These are phyloP conservation scores for Penicillium pancosmium DNA, from an alignment of 495 filamentous ascomycete species.

Conservation along the genomic window DNA sequence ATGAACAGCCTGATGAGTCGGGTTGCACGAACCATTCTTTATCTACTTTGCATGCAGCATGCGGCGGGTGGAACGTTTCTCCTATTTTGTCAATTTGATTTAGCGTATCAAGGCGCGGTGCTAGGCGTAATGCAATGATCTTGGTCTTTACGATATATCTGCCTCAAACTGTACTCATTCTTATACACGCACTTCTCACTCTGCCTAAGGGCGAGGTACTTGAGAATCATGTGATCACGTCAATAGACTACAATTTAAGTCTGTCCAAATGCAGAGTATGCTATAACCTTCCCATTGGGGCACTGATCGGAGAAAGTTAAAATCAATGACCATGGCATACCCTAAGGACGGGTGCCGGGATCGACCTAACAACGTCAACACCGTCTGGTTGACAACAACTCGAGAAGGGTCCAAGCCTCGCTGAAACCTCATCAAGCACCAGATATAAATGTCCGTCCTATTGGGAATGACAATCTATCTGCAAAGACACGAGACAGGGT, in stretches of 20 bases:
- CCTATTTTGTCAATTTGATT: neutral
- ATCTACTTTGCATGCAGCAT: constrained; percentile 1
- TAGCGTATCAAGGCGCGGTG: neutral
- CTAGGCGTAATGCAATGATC: neutral
- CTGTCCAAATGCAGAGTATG: neutral
- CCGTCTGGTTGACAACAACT: neutral
- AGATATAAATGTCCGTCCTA: neutral
- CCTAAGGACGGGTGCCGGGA: neutral
- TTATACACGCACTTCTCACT: no score
- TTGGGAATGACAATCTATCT: neutral
- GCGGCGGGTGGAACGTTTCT: neutral
- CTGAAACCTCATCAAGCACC: neutral
- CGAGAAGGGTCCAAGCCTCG: neutral
- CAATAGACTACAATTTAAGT: neutral
- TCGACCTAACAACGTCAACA: neutral
- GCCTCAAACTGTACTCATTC: no score
- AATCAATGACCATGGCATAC: neutral
- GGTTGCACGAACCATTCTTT: neutral
- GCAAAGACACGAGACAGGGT: constrained; percentile 3
- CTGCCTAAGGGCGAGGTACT: neutral
- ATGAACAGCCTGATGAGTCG: neutral
- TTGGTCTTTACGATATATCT: neutral
- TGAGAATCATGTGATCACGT: neutral
- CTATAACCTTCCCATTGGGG: neutral
- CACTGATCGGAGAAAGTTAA: neutral